Percentiles rank a stretch among this genome's conserved stretches.
Evolutionary conservation across 129 eudicot genomes (phyloP).

Genomic region (Ambrosia trifida): DNA sequence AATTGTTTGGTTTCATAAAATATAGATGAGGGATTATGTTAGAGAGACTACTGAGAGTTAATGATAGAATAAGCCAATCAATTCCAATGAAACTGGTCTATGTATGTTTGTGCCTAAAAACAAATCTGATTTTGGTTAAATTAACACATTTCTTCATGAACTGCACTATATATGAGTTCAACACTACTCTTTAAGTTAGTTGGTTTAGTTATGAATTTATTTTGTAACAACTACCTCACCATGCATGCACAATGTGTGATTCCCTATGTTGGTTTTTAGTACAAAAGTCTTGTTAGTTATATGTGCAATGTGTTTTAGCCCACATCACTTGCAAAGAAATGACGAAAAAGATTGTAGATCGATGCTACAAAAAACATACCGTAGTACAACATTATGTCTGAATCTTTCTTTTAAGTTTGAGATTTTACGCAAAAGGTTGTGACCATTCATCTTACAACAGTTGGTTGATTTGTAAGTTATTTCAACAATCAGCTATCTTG

Average conservation of each 20-base stretch:
- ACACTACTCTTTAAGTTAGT: slow-evolving; percentile 21
- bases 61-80: not conserved
- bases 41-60: not conserved
- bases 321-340: slow-evolving; percentile 12
- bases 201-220: slow-evolving; percentile 21
- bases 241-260: slow-evolving; percentile 32
- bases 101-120: not conserved
- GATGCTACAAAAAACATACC: not conserved
- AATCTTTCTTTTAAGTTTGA: not conserved
- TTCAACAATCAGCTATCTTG: too few relatives aligned
- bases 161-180: slow-evolving; percentile 15
- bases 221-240: slow-evolving; percentile 36
- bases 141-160: slow-evolving; percentile 4
- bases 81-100: slow-evolving; percentile 4
- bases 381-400: not conserved
- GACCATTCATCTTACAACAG: not conserved
- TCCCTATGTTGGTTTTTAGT: slow-evolving; percentile 18
- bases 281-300: slow-evolving; percentile 11
- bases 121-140: slow-evolving; percentile 10
- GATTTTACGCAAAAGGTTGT: not conserved
- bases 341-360: slow-evolving; percentile 3
- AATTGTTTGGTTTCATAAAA: slow-evolving; percentile 24
- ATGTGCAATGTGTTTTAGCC: slow-evolving; percentile 3
- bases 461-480: not conserved
- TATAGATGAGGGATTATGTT: slow-evolving; percentile 20